Conservation (phyloP, 1,284 basidiomycete genomes). For the Laetiporus sulphureus region DNA sequence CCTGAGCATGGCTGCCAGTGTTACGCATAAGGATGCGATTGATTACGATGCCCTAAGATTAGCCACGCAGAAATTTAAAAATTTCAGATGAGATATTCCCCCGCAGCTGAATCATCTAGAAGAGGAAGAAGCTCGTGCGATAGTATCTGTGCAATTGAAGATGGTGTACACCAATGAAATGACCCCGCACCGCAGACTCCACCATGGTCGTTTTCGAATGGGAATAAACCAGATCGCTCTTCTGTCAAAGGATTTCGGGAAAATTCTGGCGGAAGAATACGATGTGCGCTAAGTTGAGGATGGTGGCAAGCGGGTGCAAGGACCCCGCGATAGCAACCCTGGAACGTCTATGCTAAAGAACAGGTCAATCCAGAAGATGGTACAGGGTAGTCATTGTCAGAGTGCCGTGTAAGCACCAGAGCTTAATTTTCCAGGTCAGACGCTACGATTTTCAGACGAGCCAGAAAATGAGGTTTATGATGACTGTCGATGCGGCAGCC, state of each 20-base stretch:
- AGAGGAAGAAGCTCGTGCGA: slow-evolving; percentile 8
- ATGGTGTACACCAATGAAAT: slow-evolving; percentile 6
- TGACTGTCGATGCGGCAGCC: too few relatives aligned
- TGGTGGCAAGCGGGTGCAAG: slow-evolving; percentile 10
- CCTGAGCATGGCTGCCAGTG: too few relatives aligned
- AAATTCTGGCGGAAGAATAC: slow-evolving; percentile 3
- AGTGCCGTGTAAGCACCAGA: too few relatives aligned
- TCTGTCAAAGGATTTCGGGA: background rate
- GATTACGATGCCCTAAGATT: background rate
- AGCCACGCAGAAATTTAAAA: background rate
- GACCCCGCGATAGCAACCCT: slow-evolving; percentile 30
- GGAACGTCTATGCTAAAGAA: too few relatives aligned
- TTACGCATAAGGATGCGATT: background rate
- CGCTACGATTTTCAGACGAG: too few relatives aligned
- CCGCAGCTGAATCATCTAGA: slow-evolving; percentile 1
- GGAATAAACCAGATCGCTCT: background rate
- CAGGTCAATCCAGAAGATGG: too few relatives aligned
- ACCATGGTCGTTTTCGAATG: slow-evolving; percentile 3
- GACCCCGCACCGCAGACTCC: slow-evolving; percentile 8
- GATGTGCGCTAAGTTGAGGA: slow-evolving; percentile 5
- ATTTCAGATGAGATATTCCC: background rate
- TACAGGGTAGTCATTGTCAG: too few relatives aligned
- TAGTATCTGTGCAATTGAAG: slow-evolving; percentile 1
- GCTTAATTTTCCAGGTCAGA: too few relatives aligned
- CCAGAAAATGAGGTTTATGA: too few relatives aligned